Conservation (phyloP, 1,284 basidiomycete species). For the Earliella scabrosa region DNA sequence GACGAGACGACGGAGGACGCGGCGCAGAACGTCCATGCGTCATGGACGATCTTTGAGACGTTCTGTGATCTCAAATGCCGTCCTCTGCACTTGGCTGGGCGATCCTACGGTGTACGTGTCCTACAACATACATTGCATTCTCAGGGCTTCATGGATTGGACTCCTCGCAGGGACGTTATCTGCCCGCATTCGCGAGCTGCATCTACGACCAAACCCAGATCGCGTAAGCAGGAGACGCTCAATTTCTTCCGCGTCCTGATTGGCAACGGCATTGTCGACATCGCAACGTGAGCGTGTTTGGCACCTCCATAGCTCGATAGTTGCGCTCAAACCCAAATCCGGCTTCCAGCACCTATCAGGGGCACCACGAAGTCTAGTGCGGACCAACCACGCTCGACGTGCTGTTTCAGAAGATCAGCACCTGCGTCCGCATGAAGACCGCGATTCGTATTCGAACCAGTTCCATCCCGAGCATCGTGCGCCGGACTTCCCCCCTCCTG, state of each 20-base stretch:
- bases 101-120: conserved; percentile 62
- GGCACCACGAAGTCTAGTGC: conserved; percentile 70
- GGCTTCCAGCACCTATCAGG: conserved; percentile 62
- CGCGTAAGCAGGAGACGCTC: conserved; percentile 54
- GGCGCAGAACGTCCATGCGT: conserved; percentile 71
- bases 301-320: neutral
- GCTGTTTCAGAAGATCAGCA: conserved; percentile 60
- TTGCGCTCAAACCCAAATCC: no score
- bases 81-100: conserved; percentile 70
- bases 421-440: conserved; percentile 64
- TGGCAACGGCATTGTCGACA: conserved; percentile 67
- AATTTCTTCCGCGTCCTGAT: conserved; percentile 72
- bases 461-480: no score
- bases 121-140: conserved; percentile 35
- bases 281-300: conserved; percentile 52
- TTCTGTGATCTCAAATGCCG: conserved; percentile 69
- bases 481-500: no score
- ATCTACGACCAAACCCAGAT: conserved; percentile 76
- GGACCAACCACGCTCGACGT: conserved; percentile 54
- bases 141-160: neutral
- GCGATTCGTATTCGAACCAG: conserved; percentile 54
- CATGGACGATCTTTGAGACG: conserved; percentile 74
- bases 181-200: conserved; percentile 82
- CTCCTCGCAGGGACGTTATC: conserved; percentile 68
- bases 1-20: no score